These are phyloP conservation scores for Coccomyxa subellipsoidea DNA, from an alignment of 163 green algal genomes.

Conservation along the genomic window DNA sequence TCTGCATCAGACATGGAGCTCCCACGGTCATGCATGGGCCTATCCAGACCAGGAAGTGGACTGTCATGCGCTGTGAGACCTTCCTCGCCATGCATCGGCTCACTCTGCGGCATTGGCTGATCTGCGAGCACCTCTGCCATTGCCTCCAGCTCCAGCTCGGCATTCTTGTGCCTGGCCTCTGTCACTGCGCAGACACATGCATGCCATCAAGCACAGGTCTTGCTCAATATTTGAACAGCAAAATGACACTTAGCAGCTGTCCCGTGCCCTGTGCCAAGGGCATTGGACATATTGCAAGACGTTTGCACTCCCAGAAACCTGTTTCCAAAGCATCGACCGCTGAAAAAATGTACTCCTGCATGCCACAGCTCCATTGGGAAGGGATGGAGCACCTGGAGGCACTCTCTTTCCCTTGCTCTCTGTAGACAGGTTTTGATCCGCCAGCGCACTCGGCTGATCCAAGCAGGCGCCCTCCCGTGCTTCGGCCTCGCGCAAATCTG, in stretches of 20 bases:
- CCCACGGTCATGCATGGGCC: not conserved
- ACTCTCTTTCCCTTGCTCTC: not conserved
- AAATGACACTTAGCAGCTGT: not conserved
- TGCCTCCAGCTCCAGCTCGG: not conserved
- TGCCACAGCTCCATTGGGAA: not conserved
- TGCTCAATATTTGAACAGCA: no score
- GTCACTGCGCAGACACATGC: not conserved
- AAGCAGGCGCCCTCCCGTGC: not conserved
- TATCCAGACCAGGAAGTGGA: not conserved
- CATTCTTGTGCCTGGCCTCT: not conserved
- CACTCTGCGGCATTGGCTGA: not conserved
- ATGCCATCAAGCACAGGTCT: not conserved
- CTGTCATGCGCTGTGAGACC: not conserved
- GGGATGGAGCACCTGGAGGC: not conserved
- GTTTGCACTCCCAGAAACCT: not conserved
- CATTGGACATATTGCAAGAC: not conserved
- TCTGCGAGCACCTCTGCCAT: not conserved
- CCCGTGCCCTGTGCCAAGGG: not conserved
- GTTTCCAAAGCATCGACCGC: not conserved
- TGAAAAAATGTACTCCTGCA: no score
- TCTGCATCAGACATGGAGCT: not conserved
- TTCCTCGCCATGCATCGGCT: not conserved
- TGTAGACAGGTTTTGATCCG: not conserved
- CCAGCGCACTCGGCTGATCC: not conserved
- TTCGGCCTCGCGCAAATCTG: constrained; percentile 28